These are phyloP conservation scores for Aschersonia sp. DNA, from an alignment of 2,329 filamentous ascomycete genomes.

Conservation along the genomic window DNA sequence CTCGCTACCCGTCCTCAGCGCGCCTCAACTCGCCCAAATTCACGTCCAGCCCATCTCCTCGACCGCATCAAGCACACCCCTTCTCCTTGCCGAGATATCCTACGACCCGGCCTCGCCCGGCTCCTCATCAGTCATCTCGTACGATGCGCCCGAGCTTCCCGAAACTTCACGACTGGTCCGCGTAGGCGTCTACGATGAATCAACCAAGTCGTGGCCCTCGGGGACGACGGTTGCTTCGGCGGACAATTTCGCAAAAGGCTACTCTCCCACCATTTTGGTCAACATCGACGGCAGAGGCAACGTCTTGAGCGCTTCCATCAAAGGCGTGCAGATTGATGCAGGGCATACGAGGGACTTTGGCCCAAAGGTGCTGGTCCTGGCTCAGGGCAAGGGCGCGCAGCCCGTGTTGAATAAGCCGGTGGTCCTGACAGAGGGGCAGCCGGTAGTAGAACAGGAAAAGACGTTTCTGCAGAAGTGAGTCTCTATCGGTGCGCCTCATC, in stretches of 20 bases:
- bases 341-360: slow-evolving; percentile 52
- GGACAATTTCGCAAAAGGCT: slow-evolving; percentile 47
- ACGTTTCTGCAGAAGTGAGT: slow-evolving; percentile 52
- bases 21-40: slow-evolving; percentile 32
- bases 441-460: slow-evolving; percentile 44
- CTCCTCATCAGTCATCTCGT: slow-evolving; percentile 34
- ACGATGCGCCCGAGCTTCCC: slow-evolving; percentile 40
- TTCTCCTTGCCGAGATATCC: slow-evolving; percentile 39
- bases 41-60: slow-evolving; percentile 36
- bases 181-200: slow-evolving; percentile 40
- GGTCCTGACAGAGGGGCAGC: slow-evolving; percentile 45
- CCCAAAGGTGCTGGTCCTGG: slow-evolving; percentile 38
- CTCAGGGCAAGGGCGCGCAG: slow-evolving; percentile 33
- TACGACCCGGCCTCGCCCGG: slow-evolving; percentile 33
- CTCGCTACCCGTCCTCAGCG: slow-evolving; percentile 22
- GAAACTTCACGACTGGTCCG: slow-evolving; percentile 34
- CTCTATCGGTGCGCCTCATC: background rate
- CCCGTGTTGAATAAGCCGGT: slow-evolving; percentile 51
- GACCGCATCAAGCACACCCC: slow-evolving; percentile 14
- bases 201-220: slow-evolving; percentile 31
- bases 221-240: slow-evolving; percentile 40
- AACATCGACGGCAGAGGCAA: slow-evolving; percentile 29
- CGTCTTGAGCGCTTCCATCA: slow-evolving; percentile 34
- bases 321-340: slow-evolving; percentile 46
- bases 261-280: slow-evolving; percentile 40